phyloP scores from a whole-genome alignment of 441 rosid genomes.

The Corymbia calophylla region DNA sequence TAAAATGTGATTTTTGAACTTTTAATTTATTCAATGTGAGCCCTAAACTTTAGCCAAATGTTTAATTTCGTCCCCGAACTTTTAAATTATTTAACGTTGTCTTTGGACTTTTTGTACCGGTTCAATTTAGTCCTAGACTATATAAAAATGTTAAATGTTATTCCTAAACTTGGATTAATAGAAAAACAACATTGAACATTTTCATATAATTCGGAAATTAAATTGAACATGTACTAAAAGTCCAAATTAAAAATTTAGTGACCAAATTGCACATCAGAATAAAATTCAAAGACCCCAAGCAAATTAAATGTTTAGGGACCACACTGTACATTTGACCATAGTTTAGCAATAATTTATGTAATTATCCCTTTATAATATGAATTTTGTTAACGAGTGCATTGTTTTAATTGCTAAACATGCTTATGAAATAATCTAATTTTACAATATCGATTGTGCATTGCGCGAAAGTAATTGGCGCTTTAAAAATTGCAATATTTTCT shows the following conservation, averaged over 20 bases:
- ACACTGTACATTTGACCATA: no score
- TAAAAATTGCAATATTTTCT: neutral
- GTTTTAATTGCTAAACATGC: neutral
- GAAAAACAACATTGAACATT: neutral
- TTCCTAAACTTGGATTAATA: no score
- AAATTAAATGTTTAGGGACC: neutral
- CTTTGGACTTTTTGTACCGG: neutral
- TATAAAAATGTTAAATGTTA: no score
- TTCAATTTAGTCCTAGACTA: neutral
- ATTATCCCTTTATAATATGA: neutral
- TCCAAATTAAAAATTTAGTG: neutral
- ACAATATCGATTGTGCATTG: neutral
- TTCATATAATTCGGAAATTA: no score
- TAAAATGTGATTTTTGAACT: neutral
- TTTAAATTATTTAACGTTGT: no score
- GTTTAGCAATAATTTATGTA: no score
- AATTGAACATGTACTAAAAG: no score
- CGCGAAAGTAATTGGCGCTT: neutral
- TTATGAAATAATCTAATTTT: neutral
- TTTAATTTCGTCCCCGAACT: no score
- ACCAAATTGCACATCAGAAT: neutral
- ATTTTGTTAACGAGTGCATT: neutral
- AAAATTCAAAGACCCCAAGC: no score
- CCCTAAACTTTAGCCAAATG: neutral
- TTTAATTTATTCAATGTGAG: no score